phyloP scores from a whole-genome alignment of 176 grass and related monocot species.

The Ampelocalamus luodianensis region DNA sequence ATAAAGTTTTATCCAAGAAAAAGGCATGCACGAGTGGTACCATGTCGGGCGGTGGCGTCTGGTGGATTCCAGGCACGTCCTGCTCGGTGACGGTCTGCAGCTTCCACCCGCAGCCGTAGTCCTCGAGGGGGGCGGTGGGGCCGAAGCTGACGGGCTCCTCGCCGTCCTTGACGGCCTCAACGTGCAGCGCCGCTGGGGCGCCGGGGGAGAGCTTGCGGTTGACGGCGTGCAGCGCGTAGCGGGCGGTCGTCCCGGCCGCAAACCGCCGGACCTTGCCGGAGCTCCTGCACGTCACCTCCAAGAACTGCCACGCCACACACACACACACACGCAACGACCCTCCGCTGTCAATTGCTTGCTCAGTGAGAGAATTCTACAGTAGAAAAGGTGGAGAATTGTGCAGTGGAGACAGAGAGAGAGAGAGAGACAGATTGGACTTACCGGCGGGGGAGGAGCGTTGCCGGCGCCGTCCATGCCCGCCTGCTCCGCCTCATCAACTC shows the following conservation, averaged over 20 bases:
- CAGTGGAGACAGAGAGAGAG: not conserved
- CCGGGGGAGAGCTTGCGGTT: constrained; percentile 69
- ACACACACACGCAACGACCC: not conserved
- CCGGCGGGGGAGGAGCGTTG: constrained; percentile 25
- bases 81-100: constrained; percentile 74
- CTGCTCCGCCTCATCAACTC: not conserved
- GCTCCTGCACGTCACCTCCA: constrained; percentile 83
- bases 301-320: constrained; percentile 48
- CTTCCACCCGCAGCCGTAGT: constrained; percentile 75
- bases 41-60: not conserved
- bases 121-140: constrained; percentile 65
- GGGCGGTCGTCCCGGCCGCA: constrained; percentile 69
- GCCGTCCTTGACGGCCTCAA: constrained; percentile 78
- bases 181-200: constrained; percentile 60
- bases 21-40: not conserved
- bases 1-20: not conserved
- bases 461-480: not conserved
- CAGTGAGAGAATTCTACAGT: not conserved
- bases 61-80: constrained; percentile 42
- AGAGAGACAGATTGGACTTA: not conserved
- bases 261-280: constrained; percentile 78
- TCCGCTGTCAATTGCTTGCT: not conserved
- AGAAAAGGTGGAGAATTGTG: not conserved
- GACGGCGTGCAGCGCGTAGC: constrained; percentile 68
- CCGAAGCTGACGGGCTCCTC: constrained; percentile 87